Evolutionary conservation across 2,329 filamentous ascomycete species (phyloP).

Genomic region (Botrytis tulipae): DNA sequence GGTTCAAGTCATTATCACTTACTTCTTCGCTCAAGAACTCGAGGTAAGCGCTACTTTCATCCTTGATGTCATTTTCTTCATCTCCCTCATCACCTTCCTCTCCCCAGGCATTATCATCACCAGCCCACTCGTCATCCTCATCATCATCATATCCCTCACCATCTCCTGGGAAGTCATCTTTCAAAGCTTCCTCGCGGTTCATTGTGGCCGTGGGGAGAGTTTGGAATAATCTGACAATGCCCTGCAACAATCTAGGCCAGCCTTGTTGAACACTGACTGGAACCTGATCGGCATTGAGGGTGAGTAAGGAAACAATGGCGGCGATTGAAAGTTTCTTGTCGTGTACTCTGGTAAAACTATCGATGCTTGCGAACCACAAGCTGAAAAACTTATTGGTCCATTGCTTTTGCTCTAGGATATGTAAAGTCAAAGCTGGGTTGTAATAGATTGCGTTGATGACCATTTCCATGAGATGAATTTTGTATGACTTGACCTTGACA

Average conservation of each 20-base stretch:
- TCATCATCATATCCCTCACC: constrained; percentile 60
- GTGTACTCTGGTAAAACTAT: constrained; percentile 88
- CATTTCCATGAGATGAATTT: constrained; percentile 97
- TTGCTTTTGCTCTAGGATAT: constrained; percentile 82
- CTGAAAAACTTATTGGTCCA: constrained; percentile 99
- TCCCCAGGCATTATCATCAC: constrained; percentile 81
- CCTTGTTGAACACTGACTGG: constrained; percentile 91
- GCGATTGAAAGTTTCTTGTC: constrained; percentile 99
- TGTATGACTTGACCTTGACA: constrained; percentile 86
- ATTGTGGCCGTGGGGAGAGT: constrained; percentile 84
- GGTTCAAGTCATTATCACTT: constrained; percentile 33
- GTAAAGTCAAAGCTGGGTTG: constrained; percentile 80
- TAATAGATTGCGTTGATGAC: constrained; percentile 98
- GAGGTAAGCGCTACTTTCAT: constrained; percentile 90
- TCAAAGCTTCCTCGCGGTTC: constrained; percentile 88
- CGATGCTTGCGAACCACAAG: constrained; percentile 95
- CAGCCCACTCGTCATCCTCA: constrained; percentile 73
- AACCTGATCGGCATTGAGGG: constrained; percentile 75
- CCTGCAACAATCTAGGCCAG: constrained; percentile 83
- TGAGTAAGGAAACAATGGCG: constrained; percentile 83
- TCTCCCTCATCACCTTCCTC: constrained; percentile 61
- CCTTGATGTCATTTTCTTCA: constrained; percentile 63
- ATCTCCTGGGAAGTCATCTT: constrained; percentile 78
- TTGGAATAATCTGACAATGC: constrained; percentile 87
- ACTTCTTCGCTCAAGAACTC: constrained; percentile 94